Evolutionary conservation across 148 eudicot species (phyloP), one percentile per base, ranked within the genome.

Genomic region (Mesembryanthemum crystallinum): DNA sequence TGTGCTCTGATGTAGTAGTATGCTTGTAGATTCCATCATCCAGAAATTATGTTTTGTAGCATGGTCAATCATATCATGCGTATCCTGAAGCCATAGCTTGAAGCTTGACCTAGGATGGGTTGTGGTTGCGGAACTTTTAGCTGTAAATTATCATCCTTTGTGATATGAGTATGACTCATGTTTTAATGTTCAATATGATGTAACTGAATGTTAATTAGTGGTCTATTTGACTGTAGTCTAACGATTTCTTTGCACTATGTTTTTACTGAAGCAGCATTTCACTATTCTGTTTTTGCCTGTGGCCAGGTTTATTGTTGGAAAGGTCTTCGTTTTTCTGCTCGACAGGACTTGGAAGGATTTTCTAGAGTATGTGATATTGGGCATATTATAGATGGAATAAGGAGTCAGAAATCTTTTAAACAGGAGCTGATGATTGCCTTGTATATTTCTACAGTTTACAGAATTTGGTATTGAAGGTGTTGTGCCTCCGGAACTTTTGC

Each of bases 281-380:
- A 6, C 23, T 1, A 18, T 52, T 47, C 62, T 59, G 62, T 28
- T 67, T 30, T 70, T 25, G 17, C 28, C 23, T 64, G 20, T 80
- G 25, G 81, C 57, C 84, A 94, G 98, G 98, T 94, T 25, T 94
- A 94, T 80, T 94, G 98, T 83, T 94, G 98, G 98, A 94, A 94
- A 83, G 98, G 98, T 81, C 91, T 94, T 37, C 87, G 98, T 57
- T 87, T 92, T 67, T 90, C 98, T 59, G 98, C 98, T 64, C 87
- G 96, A 61, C 97, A 94, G 80, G 98, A 94, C 81, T 87, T 94
- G 86, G 98, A 94, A 76, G 97, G 91, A 65, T 94, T 94, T 85
- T 94, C 98, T 29, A 88, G 88, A 77, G 98, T 94, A 86, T 78
- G 83, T 58, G 69, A 33, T 52, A 43, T 76, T 59, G 67, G 67